These are phyloP conservation scores for Arctostaphylos glauca DNA, from an alignment of 148 eudicot species.

Conservation along the genomic window DNA sequence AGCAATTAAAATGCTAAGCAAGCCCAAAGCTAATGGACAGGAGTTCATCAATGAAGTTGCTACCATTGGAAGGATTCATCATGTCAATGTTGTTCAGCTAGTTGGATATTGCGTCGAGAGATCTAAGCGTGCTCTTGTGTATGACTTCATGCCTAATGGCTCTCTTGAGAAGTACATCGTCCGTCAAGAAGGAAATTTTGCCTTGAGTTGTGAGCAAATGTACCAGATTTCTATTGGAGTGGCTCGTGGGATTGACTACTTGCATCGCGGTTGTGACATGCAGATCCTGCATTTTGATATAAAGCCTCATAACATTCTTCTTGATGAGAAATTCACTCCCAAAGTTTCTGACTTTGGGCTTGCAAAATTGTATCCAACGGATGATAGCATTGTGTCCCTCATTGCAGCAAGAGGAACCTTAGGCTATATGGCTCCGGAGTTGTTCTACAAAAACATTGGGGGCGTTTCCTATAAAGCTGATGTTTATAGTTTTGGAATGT, in stretches of 20 bases:
- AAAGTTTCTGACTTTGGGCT: conserved; percentile 23
- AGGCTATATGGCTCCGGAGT: conserved; percentile 8
- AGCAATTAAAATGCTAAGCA: conserved; percentile 18
- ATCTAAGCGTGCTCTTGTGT: conserved; percentile 22
- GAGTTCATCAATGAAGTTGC: conserved; percentile 25
- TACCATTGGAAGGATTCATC: conserved; percentile 29
- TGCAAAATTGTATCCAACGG: conserved; percentile 14
- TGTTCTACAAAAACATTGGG: not conserved
- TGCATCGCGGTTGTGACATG: conserved; percentile 23
- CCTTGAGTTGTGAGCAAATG: conserved; percentile 13
- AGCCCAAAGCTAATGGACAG: conserved; percentile 16
- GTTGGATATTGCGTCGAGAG: conserved; percentile 22
- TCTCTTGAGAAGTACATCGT: conserved; percentile 24
- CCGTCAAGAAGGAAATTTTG: not conserved
- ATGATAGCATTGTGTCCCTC: conserved; percentile 11
- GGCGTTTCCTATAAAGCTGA: conserved; percentile 8
- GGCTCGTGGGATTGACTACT: conserved; percentile 18
- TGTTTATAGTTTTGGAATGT: conserved; percentile 9
- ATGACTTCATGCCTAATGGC: conserved; percentile 29
- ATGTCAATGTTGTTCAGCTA: conserved; percentile 21
- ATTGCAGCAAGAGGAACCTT: conserved; percentile 12
- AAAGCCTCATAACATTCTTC: conserved; percentile 23
- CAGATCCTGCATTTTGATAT: conserved; percentile 25
- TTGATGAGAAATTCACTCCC: conserved; percentile 24
- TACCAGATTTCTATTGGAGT: conserved; percentile 22